Evolutionary conservation across 805 yeast genomes (phyloP), one percentile per base, ranked within the genome.

Genomic region (Nadsonia fulvescens): DNA sequence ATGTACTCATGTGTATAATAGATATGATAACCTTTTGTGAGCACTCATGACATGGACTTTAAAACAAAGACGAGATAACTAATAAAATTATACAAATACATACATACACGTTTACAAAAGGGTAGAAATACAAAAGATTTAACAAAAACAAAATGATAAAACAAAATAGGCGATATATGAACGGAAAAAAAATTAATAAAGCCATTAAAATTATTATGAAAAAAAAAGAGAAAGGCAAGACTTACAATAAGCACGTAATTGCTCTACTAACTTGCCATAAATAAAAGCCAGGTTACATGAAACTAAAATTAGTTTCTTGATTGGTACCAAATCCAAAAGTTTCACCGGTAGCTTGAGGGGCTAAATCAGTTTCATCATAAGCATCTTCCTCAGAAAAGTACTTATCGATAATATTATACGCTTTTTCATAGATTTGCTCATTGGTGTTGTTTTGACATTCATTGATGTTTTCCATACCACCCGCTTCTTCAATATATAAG

Each of bases 401-500:
- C 41, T 76, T 79, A 46, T 79, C 93, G 52, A 89, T 82, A 44
- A 89, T 79, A 38, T 60, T 60, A 58, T 66, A 89, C 17, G 96
- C 92, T 58, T 82, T 83, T 48, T 76, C 69, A 54, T 89, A 89
- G 45, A 89, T 78, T 46, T 74, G 78, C 48, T 86, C 91, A 54
- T 86, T 89, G 45, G 71, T 78, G 55, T 79, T 82, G 49, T 65
- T 69, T 62, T 89, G 98, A 49, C 93, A 77, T 34, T 78, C 81
- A 53, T 76, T 75, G 42, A 89, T 86, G 58, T 79, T 83, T 52
- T 89, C 96, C 70, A 82, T 75, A 36, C 98, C 98, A 43, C 95
- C 96, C 22, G 95, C 95, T 51, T 86, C 95, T 58, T 89, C 98
- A 46, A 89, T 77, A 56, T 56, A 81, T 35, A 82, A 64, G 15